phyloP scores from a whole-genome alignment of 768 basidiomycete genomes.

The Pleurotus citrinopileatus region DNA sequence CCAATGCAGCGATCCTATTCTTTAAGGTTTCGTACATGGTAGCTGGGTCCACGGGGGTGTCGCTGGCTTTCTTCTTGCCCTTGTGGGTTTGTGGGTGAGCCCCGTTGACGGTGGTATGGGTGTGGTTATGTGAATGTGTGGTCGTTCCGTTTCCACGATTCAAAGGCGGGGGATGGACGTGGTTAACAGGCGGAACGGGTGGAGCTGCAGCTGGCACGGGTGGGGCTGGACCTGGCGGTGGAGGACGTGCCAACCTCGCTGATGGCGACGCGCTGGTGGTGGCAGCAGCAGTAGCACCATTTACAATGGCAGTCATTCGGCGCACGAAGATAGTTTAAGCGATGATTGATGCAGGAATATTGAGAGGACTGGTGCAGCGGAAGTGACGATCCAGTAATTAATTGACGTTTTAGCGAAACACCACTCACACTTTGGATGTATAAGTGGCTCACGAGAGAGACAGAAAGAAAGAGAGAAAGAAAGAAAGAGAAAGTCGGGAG shows the following conservation, averaged over 20 bases:
- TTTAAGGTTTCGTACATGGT: slow-evolving; percentile 87
- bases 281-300: slow-evolving; percentile 38
- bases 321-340: neutral
- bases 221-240: slow-evolving; percentile 33
- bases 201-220: slow-evolving; percentile 60
- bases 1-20: slow-evolving; percentile 84
- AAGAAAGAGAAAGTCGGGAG: too few species aligned
- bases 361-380: neutral
- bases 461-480: too few species aligned
- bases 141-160: slow-evolving; percentile 23
- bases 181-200: slow-evolving; percentile 51
- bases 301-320: slow-evolving; percentile 35
- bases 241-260: slow-evolving; percentile 19
- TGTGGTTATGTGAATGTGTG: slow-evolving; percentile 17
- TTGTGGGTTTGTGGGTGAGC: slow-evolving; percentile 42
- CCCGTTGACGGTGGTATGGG: slow-evolving; percentile 38
- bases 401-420: neutral
- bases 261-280: slow-evolving; percentile 33
- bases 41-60: slow-evolving; percentile 73
- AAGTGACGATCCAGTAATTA: too few species aligned
- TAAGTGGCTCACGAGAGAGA: neutral
- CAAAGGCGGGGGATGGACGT: slow-evolving; percentile 28
- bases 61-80: slow-evolving; percentile 68
- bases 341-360: neutral
- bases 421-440: neutral